Evolutionary conservation across 352 stramenopile genomes (phyloP).

Genomic region (Saprolegnia parasitica): DNA sequence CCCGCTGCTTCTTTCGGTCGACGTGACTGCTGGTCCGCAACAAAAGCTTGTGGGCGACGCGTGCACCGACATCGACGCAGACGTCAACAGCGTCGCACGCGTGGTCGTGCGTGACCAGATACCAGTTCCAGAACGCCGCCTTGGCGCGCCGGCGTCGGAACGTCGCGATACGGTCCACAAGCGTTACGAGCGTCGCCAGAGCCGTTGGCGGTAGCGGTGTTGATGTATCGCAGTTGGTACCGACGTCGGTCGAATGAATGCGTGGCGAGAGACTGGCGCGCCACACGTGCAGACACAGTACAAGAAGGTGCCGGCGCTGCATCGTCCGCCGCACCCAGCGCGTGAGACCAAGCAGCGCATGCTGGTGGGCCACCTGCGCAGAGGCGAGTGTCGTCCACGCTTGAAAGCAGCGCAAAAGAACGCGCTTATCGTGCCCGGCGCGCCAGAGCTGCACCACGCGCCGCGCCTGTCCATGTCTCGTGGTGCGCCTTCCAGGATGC

Average conservation of each 20-base stretch:
- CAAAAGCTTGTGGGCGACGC: neutral
- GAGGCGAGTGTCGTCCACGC: neutral
- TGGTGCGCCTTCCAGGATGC: neutral
- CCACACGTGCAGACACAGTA: constrained; percentile 7
- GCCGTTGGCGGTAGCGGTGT: neutral
- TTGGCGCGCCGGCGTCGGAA: neutral
- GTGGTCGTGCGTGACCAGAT: neutral
- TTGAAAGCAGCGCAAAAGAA: neutral
- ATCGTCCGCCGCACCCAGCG: neutral
- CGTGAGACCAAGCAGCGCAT: neutral
- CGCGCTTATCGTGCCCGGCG: neutral
- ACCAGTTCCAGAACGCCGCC: constrained; percentile 14
- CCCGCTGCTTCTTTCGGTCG: constrained; percentile 11
- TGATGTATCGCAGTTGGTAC: neutral
- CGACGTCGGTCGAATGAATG: neutral
- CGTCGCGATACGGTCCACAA: neutral
- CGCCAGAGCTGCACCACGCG: neutral
- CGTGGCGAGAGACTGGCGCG: neutral
- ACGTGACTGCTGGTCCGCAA: neutral
- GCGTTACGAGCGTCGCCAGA: neutral
- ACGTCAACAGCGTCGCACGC: neutral
- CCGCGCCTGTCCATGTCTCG: neutral
- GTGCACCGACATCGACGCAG: neutral
- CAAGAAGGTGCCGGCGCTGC: neutral
- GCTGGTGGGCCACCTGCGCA: neutral